Base-by-base conservation (phyloP, 345 rosid species). In the Reutealis trisperma region DNA sequence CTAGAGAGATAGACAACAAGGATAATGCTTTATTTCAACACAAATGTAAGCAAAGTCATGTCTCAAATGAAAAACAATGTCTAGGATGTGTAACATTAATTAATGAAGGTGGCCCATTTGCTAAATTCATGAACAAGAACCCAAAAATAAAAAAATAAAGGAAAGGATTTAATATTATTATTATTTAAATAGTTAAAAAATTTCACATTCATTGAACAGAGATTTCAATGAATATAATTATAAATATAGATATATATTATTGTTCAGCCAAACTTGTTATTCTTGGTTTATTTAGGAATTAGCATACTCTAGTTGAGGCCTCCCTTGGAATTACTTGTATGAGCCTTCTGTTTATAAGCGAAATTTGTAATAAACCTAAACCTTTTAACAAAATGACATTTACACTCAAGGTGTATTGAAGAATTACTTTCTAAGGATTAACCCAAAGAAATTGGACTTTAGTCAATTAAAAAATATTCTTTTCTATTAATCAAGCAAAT, bases 61-160 rank as follows among this genome's bases (percentile, higher is more conserved):
- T 37, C 41, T 37, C 41, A 37, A 24, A 68, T 27, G 75, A 65
- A 44, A 55, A 67, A 69, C 72, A 81, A 63, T 74, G 78, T 47
- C 67, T 54, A 55, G 45, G 44, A 54, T 70, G 60, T 14, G 67
- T 47, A 37, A 59, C 80, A 76, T 81, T 74, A 19, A 79, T 37
- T 37, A 37, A 37, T 37, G 5, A 41, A 42, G 54, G 25, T 58
- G 70, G 49, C 32, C 16, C 76, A 8, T 8, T 55, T 1, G 22
- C 18, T 12, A 67, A 13, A 22, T 21, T 1, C 0, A 14, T 54
- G 42, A 22, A 30, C 18, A 67, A 67, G 5, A 21, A 34, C 7
- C 45, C 45, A 42, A 42, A 42, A 47, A 19, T 47, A 5, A 34
- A 5, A 52, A 30, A 18, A 19, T 16, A 4, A 24, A 32, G 5